Conservation (phyloP, 345 rosid genomes). For the Hibiscus syriacus region DNA sequence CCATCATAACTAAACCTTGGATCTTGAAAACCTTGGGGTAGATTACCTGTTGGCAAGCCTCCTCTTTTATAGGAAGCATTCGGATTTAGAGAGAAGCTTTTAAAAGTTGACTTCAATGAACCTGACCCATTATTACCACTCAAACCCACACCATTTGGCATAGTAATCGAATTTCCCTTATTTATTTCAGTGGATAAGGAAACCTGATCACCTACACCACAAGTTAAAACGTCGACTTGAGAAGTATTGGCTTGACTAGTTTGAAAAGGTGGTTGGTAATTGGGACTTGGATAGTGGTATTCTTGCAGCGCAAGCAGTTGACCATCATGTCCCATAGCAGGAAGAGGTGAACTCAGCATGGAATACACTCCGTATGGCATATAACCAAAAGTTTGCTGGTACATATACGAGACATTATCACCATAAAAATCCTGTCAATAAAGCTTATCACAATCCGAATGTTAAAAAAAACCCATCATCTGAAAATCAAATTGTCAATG, state of each 20-base stretch:
- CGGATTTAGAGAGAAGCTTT: slow-evolving; percentile 27
- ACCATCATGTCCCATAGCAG: slow-evolving; percentile 24
- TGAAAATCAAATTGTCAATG: not conserved
- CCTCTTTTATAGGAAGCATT: slow-evolving; percentile 35
- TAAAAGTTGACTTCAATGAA: slow-evolving; percentile 33
- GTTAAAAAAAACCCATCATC: too few species aligned
- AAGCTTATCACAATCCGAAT: slow-evolving; percentile 1
- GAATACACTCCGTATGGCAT: slow-evolving; percentile 39
- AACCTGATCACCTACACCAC: slow-evolving; percentile 19
- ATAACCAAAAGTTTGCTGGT: slow-evolving; percentile 37
- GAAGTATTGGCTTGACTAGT: slow-evolving; percentile 12
- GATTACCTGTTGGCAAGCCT: slow-evolving; percentile 22
- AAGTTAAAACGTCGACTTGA: slow-evolving; percentile 20
- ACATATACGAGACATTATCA: slow-evolving; percentile 32
- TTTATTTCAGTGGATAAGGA: slow-evolving; percentile 27
- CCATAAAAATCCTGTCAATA: slow-evolving; percentile 31
- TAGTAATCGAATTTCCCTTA: slow-evolving; percentile 17
- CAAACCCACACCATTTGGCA: slow-evolving; percentile 24
- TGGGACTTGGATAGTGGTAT: slow-evolving; percentile 46
- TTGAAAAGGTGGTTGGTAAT: slow-evolving; percentile 24
- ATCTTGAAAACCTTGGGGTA: slow-evolving; percentile 18
- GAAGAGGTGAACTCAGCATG: slow-evolving; percentile 26
- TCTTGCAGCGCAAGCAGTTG: slow-evolving; percentile 36
- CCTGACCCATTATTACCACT: slow-evolving; percentile 31
- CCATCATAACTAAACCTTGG: not conserved